Base-by-base conservation (phyloP, 2,329 filamentous ascomycete species). In the Neurospora crassa region DNA sequence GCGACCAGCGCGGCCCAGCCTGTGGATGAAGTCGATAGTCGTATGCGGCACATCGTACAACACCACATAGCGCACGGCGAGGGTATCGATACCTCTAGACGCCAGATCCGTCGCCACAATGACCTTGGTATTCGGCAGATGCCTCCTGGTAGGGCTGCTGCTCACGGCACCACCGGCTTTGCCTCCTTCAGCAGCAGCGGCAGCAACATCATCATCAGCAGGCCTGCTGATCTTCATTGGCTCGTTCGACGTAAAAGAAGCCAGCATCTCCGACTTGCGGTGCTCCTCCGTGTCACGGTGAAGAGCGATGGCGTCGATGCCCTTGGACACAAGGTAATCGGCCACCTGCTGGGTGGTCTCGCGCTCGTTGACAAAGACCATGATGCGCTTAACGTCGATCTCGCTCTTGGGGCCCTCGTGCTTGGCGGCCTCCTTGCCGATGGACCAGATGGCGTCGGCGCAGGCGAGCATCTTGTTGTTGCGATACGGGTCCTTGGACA, bases 21-120 rank as follows among this genome's bases (percentile, higher is more conserved):
- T 91, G 81, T 99, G 96, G 78, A 99, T 97, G 78, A 99, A 99
- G 81, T 99, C 96, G 72, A 99, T 96, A 0, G 94, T 97, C 0
- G 93, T 97, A 79, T 98, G 95, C 5, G 96, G 96, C n/a, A 99
- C 95, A 79, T 99, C 94, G 80, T 97, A 98, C 37, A 99, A 83
- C 70, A 99, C 91, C 69, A 99, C 96, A 75, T 97, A 93, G 71
- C 92, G 88, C 20, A 98, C 95, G 20, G 93, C 91, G 40, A 97
- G 82, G 0, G 96, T 99, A 80, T 99, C 96, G 76, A 99, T 97
- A 74, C 96, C 96, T 75, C 96, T 85, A 6, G 94, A 97, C 5
- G 93, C 93, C 71, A 99, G 83, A 80, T 99, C 96, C 0, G 96
- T 99, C 14, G 94, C 96, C 3, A 99, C 95, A 47, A 99, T 88